These are phyloP conservation scores for Metschnikowia kunwiensis DNA, from an alignment of 805 yeast species.

Conservation along the genomic window DNA sequence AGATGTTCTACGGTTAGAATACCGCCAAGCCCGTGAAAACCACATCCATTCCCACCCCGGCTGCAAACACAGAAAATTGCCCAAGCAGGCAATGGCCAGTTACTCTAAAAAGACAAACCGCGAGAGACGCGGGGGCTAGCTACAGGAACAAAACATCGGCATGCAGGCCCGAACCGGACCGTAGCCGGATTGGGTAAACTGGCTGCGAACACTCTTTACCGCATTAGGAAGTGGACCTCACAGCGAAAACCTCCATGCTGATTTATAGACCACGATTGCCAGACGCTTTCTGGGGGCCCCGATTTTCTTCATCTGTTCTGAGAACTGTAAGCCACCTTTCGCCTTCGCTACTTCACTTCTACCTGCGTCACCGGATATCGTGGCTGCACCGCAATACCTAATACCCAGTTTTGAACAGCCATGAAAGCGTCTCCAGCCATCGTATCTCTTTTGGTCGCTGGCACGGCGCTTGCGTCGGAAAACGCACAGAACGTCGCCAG, in stretches of 20 bases:
- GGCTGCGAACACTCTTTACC: constrained; percentile 20
- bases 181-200: constrained; percentile 12
- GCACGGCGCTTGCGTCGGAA: background rate
- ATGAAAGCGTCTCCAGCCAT: constrained; percentile 10
- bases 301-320: too few relatives aligned
- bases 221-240: constrained; percentile 11
- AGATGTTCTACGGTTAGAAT: too few relatives aligned
- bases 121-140: too few relatives aligned
- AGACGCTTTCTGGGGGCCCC: too few relatives aligned
- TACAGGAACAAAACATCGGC: background rate
- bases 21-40: too few relatives aligned
- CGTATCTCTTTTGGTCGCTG: constrained; percentile 4
- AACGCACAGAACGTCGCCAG: constrained; percentile 2
- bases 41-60: too few relatives aligned
- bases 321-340: too few relatives aligned
- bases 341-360: too few relatives aligned
- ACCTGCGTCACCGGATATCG: too few relatives aligned
- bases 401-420: background rate
- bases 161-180: background rate
- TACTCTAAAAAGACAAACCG: too few relatives aligned
- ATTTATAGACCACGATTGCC: constrained; percentile 13
- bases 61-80: too few relatives aligned
- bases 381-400: too few relatives aligned
- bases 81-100: background rate
- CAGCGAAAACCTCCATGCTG: background rate